Evolutionary conservation across 495 filamentous ascomycete species (phyloP).

Genomic region (Neurospora sp.): DNA sequence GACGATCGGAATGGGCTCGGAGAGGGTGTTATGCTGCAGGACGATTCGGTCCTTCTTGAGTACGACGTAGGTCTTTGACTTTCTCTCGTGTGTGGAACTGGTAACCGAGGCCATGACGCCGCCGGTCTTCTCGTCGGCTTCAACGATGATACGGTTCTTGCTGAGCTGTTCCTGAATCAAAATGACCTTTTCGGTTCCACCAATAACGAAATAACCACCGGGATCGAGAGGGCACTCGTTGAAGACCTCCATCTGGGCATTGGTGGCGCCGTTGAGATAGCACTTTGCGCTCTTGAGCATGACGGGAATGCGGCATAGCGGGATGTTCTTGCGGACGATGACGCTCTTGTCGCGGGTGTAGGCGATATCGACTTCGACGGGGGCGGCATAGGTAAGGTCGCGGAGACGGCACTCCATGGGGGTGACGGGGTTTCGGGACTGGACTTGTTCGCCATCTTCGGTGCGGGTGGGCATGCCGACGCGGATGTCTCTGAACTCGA

Average conservation of each 20-base stretch:
- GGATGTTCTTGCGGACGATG: slow-evolving; percentile 57
- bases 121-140: slow-evolving; percentile 78
- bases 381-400: slow-evolving; percentile 91
- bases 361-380: slow-evolving; percentile 78
- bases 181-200: slow-evolving; percentile 90
- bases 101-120: slow-evolving; percentile 96
- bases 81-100: slow-evolving; percentile 92
- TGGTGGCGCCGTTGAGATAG: slow-evolving; percentile 66
- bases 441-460: slow-evolving; percentile 51
- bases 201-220: slow-evolving; percentile 88
- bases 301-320: slow-evolving; percentile 83
- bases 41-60: slow-evolving; percentile 84
- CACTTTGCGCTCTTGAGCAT: slow-evolving; percentile 97
- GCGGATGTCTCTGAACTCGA: slow-evolving; percentile 83
- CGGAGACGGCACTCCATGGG: slow-evolving; percentile 93
- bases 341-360: slow-evolving; percentile 69
- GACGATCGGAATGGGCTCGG: slow-evolving; percentile 85
- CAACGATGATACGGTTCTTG: slow-evolving; percentile 97
- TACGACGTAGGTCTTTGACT: slow-evolving; percentile 92
- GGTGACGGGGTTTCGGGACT: slow-evolving; percentile 54
- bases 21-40: slow-evolving; percentile 86
- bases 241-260: slow-evolving; percentile 72
- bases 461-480: slow-evolving; percentile 67
- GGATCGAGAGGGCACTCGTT: slow-evolving; percentile 95
- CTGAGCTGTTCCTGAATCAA: slow-evolving; percentile 96